Conservation (phyloP, 2,329 filamentous ascomycete genomes). For the Aspergillus texensis region DNA sequence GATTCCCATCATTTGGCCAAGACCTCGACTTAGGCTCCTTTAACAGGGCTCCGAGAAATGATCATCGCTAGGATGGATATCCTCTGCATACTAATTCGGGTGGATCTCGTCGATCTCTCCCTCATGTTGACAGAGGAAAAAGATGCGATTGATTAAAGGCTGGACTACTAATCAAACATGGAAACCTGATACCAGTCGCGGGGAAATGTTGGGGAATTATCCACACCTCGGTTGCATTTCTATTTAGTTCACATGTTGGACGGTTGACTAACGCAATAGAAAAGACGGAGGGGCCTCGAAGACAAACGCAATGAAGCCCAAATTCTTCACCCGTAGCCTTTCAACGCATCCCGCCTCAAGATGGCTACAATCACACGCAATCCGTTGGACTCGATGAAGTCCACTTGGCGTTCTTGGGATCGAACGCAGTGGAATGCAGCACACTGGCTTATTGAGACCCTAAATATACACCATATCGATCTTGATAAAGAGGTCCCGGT, state of each 20-base stretch:
- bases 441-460: neutral
- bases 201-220: neutral
- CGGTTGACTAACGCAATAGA: neutral
- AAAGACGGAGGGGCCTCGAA: neutral
- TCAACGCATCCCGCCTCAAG: neutral
- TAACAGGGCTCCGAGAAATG: neutral
- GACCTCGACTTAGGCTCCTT: too few relatives aligned
- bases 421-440: neutral
- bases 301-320: neutral
- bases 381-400: constrained; percentile 2
- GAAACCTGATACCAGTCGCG: neutral
- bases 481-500: constrained; percentile 10
- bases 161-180: neutral
- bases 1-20: too few relatives aligned
- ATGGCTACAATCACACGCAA: neutral
- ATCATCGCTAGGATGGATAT: neutral
- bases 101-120: neutral
- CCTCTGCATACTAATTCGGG: neutral
- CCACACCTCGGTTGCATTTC: neutral
- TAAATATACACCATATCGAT: neutral
- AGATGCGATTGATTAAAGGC: neutral
- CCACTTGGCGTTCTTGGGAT: constrained; percentile 1
- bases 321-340: neutral
- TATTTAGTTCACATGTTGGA: neutral
- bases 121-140: neutral